Evolutionary conservation across 1,284 basidiomycete species (phyloP).

Genomic region (Coniferiporia sulphurascens): DNA sequence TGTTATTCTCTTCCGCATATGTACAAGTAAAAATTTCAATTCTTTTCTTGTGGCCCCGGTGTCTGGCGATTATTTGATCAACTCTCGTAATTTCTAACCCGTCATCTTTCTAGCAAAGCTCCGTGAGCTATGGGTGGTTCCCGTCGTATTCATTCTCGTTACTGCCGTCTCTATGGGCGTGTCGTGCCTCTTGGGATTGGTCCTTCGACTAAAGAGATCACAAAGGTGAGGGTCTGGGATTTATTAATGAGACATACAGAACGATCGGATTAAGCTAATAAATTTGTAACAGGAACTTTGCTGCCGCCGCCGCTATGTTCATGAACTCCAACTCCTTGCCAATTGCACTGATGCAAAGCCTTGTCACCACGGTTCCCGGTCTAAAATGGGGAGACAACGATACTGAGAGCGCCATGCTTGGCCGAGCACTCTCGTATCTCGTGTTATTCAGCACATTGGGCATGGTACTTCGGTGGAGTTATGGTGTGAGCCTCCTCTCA

Average conservation of each 20-base stretch:
- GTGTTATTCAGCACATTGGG: constrained; percentile 91
- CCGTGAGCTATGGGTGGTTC: constrained; percentile 88
- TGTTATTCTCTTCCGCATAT: too few relatives aligned
- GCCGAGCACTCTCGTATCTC: constrained; percentile 87
- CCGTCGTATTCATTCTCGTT: constrained; percentile 73
- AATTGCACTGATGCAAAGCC: constrained; percentile 86
- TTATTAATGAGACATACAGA: constrained; percentile 1
- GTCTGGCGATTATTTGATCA: neutral
- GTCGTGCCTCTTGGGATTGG: constrained; percentile 44
- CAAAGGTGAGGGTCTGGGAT: constrained; percentile 45
- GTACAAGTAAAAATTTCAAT: neutral
- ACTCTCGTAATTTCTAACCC: constrained; percentile 31
- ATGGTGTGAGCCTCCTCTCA: constrained; percentile 71
- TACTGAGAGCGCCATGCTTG: constrained; percentile 82
- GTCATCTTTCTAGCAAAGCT: constrained; percentile 58
- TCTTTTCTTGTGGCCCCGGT: neutral
- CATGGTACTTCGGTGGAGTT: constrained; percentile 64
- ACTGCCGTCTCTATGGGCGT: constrained; percentile 59
- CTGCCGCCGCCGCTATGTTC: constrained; percentile 82
- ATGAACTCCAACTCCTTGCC: constrained; percentile 93
- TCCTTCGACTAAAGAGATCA: constrained; percentile 51
- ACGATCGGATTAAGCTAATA: neutral
- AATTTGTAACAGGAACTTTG: constrained; percentile 59
- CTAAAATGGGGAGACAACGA: constrained; percentile 83
- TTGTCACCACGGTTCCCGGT: constrained; percentile 82